Evolutionary conservation across 768 basidiomycete species (phyloP).

Genomic region (Leccinum rimulosum): DNA sequence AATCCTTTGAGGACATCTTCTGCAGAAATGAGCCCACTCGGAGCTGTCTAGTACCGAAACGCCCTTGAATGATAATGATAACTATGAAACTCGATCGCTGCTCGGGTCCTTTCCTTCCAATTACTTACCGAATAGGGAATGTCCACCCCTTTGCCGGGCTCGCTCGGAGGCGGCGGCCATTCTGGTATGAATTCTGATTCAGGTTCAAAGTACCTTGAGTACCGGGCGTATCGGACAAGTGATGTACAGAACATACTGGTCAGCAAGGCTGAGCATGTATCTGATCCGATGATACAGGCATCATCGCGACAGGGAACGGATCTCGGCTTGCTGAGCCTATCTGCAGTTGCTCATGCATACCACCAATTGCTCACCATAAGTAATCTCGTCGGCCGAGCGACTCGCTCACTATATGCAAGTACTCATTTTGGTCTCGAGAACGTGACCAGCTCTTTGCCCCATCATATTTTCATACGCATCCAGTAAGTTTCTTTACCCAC

Average conservation of each 20-base stretch:
- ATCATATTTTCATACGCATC: background rate
- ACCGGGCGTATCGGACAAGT: background rate
- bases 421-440: background rate
- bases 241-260: background rate
- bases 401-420: background rate
- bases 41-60: background rate
- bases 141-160: background rate
- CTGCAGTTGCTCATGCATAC: too few relatives aligned
- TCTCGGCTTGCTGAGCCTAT: background rate
- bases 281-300: background rate
- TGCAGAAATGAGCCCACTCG: background rate
- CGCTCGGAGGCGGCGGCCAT: background rate
- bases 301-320: background rate
- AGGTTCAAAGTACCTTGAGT: background rate
- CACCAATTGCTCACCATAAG: background rate
- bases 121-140: slow-evolving; percentile 9
- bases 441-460: background rate
- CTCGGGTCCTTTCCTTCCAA: background rate
- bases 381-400: background rate
- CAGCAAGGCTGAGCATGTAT: background rate
- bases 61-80: background rate
- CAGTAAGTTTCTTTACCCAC: background rate
- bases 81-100: background rate
- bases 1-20: slow-evolving; percentile 45
- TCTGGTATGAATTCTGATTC: background rate